phyloP scores from a whole-genome alignment of 225 moss, liverwort and hornwort genomes.

The Asterella californica region DNA sequence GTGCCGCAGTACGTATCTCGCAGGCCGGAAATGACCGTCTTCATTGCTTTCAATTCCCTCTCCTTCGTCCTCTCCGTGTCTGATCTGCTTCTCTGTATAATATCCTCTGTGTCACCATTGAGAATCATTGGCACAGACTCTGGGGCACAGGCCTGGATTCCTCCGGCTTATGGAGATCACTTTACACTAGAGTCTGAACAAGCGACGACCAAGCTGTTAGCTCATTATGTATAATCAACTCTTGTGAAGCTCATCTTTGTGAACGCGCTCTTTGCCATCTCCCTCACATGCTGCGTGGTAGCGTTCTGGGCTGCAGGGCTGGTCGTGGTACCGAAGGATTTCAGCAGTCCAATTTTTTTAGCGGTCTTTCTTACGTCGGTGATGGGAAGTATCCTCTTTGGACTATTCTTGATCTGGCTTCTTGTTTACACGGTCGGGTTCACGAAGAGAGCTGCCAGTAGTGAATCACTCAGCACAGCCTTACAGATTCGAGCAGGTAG shows the following conservation, averaged over 20 bases:
- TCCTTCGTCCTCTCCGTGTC: constrained; percentile 63
- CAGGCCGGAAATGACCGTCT: constrained; percentile 19
- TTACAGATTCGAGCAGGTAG: constrained; percentile 31
- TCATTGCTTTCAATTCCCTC: constrained; percentile 56
- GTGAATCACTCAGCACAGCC: constrained; percentile 30
- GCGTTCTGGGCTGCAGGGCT: constrained; percentile 51
- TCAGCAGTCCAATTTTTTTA: constrained; percentile 12
- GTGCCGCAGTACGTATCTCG: neutral
- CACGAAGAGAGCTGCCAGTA: constrained; percentile 17
- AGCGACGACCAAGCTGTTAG: constrained; percentile 49
- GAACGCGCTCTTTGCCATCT: constrained; percentile 44
- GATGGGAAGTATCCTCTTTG: constrained; percentile 36
- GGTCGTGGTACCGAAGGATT: constrained; percentile 19
- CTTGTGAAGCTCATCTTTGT: constrained; percentile 55
- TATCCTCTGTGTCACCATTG: constrained; percentile 40
- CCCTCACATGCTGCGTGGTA: constrained; percentile 49
- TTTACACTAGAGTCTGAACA: constrained; percentile 36
- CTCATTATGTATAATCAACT: constrained; percentile 51
- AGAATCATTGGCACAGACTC: constrained; percentile 34
- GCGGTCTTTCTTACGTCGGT: constrained; percentile 29
- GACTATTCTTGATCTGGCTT: constrained; percentile 54
- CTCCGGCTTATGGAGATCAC: neutral
- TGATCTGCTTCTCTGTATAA: constrained; percentile 49
- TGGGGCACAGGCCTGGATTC: constrained; percentile 18
- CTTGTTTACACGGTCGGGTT: constrained; percentile 29